Evolutionary conservation across 192 early-diverging fungal species (phyloP), one percentile per base, ranked within the genome.

Genomic region (Podila epicladia): DNA sequence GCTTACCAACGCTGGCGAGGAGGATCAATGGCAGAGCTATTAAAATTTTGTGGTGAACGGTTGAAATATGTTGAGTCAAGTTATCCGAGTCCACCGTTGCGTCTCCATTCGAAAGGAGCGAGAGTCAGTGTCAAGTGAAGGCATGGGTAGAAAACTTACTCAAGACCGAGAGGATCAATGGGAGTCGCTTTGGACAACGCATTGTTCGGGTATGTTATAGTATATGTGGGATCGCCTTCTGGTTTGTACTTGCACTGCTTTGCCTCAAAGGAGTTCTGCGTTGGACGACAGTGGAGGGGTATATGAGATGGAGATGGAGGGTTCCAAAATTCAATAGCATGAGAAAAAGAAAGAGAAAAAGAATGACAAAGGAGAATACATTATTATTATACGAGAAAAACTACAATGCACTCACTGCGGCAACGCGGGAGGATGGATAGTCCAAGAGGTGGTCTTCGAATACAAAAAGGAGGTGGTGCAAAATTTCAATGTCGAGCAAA

Each of bases 151-250:
- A 17, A 45, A 17, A 17, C 41, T 53, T 80, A 73, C 76, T 71
- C 12, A 80, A 49, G 20, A 72, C 76, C 15, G 76, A 80, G 28
- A 80, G 76, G 57, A 80, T 68, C 51, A 80, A 59, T 51, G 76
- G 76, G 32, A 80, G 65, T 59, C 76, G 70, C 60, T 80, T 72
- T 68, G 71, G 38, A 62, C 76, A 80, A 69, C 76, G 76, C 76
- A 80, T 80, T 67, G 75, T 57, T 45, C 41, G 41, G 41, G 41
- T 45, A 3, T 45, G 4, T 45, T 12, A 17, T 45, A 1, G 41
- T 3, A 13, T 35, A 60, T 35, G 48, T 20, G 17, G 41, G 13
- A 2, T 17, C 4, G 13, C 12, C 41, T 45, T 45, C 15, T 45
- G 38, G 5, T 45, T 45, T 45, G 3, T 13, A 0, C 41, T 45